Conservation (phyloP, 768 basidiomycete species). For the Suillus variegatus region DNA sequence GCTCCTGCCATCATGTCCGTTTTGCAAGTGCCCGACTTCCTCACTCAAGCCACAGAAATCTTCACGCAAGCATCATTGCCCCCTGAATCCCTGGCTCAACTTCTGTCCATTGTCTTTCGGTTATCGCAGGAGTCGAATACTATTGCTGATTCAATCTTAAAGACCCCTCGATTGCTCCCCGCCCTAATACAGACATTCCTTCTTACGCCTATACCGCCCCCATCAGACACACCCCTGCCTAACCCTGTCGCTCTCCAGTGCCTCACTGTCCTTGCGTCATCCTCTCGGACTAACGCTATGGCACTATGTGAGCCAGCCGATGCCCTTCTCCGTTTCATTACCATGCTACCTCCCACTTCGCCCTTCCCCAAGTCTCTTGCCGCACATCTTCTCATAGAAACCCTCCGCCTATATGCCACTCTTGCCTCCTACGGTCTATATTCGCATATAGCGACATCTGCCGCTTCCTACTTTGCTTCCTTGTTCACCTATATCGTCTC, state of each 20-base stretch:
- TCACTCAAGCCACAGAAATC: constrained; percentile 51
- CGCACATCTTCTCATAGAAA: constrained; percentile 50
- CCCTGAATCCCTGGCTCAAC: constrained; percentile 50
- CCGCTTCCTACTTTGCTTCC: constrained; percentile 52
- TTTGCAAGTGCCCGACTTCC: constrained; percentile 40
- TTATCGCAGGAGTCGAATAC: constrained; percentile 60
- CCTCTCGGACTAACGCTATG: constrained; percentile 70
- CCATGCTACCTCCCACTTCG: constrained; percentile 50
- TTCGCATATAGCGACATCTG: constrained; percentile 63
- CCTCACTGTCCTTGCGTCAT: constrained; percentile 54
- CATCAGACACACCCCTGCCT: constrained; percentile 31
- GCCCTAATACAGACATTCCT: constrained; percentile 59
- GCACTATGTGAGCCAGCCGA: constrained; percentile 58
- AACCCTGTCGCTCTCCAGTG: constrained; percentile 56
- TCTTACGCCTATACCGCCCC: constrained; percentile 48
- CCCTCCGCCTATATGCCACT: constrained; percentile 61
- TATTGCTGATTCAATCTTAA: constrained; percentile 51
- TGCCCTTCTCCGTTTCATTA: constrained; percentile 71
- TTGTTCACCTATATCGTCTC: constrained; percentile 51
- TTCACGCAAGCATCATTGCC: constrained; percentile 45
- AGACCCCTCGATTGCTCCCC: constrained; percentile 52
- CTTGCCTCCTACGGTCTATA: constrained; percentile 83
- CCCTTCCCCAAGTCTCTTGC: constrained; percentile 39
- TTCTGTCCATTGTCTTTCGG: constrained; percentile 60
- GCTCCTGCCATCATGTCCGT: constrained; percentile 20